A percentile compares a stretch with the other conserved stretches of the same genome.
Evolutionary conservation across 2,329 filamentous ascomycete species (phyloP).

Genomic region (Alternaria infectoria): DNA sequence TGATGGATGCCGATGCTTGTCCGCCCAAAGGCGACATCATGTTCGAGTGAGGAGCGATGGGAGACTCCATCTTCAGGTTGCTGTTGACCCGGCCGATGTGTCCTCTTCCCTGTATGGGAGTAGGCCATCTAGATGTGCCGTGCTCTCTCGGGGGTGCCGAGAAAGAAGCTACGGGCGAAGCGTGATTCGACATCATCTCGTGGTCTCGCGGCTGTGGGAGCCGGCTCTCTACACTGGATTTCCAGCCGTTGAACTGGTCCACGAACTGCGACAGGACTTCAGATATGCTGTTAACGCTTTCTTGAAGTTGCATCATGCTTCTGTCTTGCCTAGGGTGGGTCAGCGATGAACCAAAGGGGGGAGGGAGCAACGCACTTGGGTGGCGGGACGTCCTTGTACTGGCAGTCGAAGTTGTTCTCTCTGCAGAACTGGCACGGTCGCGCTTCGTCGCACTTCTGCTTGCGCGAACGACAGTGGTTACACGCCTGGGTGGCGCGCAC

Average conservation of each 20-base stretch:
- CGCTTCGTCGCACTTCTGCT: slow-evolving; percentile 52
- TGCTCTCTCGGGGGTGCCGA: slow-evolving; percentile 32
- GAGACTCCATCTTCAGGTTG: slow-evolving; percentile 44
- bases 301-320: slow-evolving; percentile 58
- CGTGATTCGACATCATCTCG: slow-evolving; percentile 31
- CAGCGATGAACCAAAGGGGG: slow-evolving; percentile 11
- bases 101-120: slow-evolving; percentile 35
- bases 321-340: slow-evolving; percentile 51
- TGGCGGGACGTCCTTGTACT: slow-evolving; percentile 88
- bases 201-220: slow-evolving; percentile 23
- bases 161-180: slow-evolving; percentile 40
- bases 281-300: slow-evolving; percentile 50
- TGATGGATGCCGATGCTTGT: slow-evolving; percentile 39
- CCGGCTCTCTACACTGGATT: slow-evolving; percentile 40
- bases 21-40: slow-evolving; percentile 36
- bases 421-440: slow-evolving; percentile 68
- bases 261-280: slow-evolving; percentile 40
- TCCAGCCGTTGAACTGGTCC: slow-evolving; percentile 42
- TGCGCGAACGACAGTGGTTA: slow-evolving; percentile 51
- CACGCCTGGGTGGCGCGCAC: slow-evolving; percentile 69
- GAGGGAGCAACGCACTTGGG: slow-evolving; percentile 72
- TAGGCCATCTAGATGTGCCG: slow-evolving; percentile 35
- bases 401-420: slow-evolving; percentile 83
- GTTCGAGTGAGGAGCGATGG: slow-evolving; percentile 31
- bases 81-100: slow-evolving; percentile 37